A percentile compares a stretch with the other conserved stretches of the same genome.
Evolutionary conservation across 2,329 filamentous ascomycete genomes (phyloP).

Genomic region (Aspergillus spinulosporus): DNA sequence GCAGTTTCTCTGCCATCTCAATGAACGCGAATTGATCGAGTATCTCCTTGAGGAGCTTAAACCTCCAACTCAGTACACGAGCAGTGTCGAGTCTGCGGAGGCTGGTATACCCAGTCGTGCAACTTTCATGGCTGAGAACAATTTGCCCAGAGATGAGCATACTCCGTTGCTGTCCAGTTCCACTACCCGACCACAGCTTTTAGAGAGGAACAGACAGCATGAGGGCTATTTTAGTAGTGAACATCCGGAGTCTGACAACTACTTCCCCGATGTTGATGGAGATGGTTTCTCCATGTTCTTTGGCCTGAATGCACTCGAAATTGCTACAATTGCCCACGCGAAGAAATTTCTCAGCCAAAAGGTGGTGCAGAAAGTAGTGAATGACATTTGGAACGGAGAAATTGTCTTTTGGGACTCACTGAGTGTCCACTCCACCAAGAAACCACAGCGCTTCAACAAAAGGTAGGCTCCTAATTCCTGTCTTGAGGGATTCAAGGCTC

Average conservation of each 20-base stretch:
- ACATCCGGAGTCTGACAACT: constrained; percentile 44
- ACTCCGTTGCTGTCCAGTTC: constrained; percentile 34
- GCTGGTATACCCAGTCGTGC: constrained; percentile 22
- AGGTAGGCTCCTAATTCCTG: constrained; percentile 31
- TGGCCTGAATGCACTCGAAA: constrained; percentile 81
- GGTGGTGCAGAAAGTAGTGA: constrained; percentile 78
- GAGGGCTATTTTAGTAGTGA: constrained; percentile 45
- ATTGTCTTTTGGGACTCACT: constrained; percentile 84
- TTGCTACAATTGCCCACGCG: constrained; percentile 75
- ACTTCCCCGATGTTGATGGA: constrained; percentile 51
- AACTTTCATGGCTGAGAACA: constrained; percentile 7
- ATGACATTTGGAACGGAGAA: constrained; percentile 81
- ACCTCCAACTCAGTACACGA: constrained; percentile 22
- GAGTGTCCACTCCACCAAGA: constrained; percentile 71
- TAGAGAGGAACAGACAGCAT: constrained; percentile 41
- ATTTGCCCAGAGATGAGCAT: constrained; percentile 25
- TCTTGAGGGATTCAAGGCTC: not conserved
- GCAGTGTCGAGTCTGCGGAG: constrained; percentile 25
- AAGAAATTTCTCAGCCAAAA: constrained; percentile 82
- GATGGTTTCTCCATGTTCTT: constrained; percentile 69
- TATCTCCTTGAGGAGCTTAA: constrained; percentile 56
- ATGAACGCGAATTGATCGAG: constrained; percentile 59
- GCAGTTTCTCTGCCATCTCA: constrained; percentile 59
- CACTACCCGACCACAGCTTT: constrained; percentile 24
- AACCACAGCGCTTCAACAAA: constrained; percentile 72